A percentile compares a stretch with the other conserved stretches of the same genome.
phyloP scores from a whole-genome alignment of 192 early-diverging fungal species.

The Geranomyces michiganensis region DNA sequence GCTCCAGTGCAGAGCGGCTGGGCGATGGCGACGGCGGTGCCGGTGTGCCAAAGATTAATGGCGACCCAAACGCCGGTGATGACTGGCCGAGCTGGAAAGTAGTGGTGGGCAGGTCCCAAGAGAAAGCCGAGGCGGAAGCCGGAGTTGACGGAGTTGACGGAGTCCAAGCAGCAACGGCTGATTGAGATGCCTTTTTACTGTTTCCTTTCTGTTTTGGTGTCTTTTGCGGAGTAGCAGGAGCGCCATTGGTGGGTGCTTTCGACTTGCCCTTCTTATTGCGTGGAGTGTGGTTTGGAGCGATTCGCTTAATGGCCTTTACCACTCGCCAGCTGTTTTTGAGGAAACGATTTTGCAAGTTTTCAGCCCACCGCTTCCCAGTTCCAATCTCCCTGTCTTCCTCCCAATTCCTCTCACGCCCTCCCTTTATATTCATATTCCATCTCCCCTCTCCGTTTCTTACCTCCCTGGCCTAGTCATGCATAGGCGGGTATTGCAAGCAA shows the following conservation, averaged over 20 bases:
- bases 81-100: too few relatives aligned
- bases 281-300: too few relatives aligned
- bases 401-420: background rate
- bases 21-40: conserved; percentile 5
- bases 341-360: too few relatives aligned
- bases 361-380: too few relatives aligned
- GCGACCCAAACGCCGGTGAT: too few relatives aligned
- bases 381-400: too few relatives aligned
- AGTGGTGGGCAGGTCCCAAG: conserved; percentile 1
- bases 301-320: conserved; percentile 15
- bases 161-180: background rate
- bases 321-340: conserved; percentile 29
- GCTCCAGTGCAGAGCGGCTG: conserved; percentile 18
- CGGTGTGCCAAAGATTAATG: background rate
- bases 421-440: background rate
- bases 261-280: too few relatives aligned
- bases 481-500: conserved; percentile 74
- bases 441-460: conserved; percentile 32
- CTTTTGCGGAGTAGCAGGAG: background rate
- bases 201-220: too few relatives aligned
- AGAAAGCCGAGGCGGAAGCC: background rate
- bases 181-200: too few relatives aligned
- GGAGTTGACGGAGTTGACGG: conserved; percentile 7
- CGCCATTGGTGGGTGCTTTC: background rate
- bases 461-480: conserved; percentile 72